These are phyloP conservation scores for Macrolepiota albuminosa DNA, from an alignment of 768 basidiomycete genomes.

Conservation along the genomic window DNA sequence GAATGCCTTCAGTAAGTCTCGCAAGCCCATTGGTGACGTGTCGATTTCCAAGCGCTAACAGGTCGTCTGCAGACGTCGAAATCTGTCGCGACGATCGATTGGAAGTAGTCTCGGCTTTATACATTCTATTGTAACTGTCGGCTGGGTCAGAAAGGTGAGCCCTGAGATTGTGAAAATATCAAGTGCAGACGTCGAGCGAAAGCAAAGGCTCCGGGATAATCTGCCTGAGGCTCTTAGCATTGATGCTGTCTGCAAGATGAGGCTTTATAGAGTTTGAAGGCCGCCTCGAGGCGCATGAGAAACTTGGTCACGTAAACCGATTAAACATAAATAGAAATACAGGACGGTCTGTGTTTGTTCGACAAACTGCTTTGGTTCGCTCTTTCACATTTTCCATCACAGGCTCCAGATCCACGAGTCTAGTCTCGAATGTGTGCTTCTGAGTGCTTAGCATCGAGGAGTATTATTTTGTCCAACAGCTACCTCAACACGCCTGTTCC, in stretches of 20 bases:
- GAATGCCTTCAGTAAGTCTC: conserved; percentile 48
- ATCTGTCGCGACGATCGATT: not conserved
- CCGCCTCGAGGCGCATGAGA: not conserved
- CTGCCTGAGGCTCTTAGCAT: conserved; percentile 5
- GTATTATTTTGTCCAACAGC: not conserved
- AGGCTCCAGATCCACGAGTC: not conserved
- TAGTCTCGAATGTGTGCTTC: not conserved
- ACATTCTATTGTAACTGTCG: conserved; percentile 4
- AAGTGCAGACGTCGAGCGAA: not conserved
- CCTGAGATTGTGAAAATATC: not conserved
- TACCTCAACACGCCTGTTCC: not conserved
- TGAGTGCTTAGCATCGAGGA: not conserved
- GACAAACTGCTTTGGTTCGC: not conserved
- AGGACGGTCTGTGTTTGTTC: not conserved
- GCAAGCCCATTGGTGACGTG: conserved; percentile 45
- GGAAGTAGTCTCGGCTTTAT: not conserved
- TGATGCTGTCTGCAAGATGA: not conserved
- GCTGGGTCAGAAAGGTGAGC: not conserved
- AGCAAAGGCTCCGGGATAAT: not conserved
- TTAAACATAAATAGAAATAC: not conserved
- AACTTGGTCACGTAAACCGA: not conserved
- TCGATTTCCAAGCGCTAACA: conserved; percentile 36
- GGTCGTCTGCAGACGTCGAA: conserved; percentile 11
- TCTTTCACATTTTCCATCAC: not conserved
- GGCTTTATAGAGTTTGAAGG: not conserved